phyloP scores from a whole-genome alignment of 2,329 filamentous ascomycete species.

The Venturia oleaginea region DNA sequence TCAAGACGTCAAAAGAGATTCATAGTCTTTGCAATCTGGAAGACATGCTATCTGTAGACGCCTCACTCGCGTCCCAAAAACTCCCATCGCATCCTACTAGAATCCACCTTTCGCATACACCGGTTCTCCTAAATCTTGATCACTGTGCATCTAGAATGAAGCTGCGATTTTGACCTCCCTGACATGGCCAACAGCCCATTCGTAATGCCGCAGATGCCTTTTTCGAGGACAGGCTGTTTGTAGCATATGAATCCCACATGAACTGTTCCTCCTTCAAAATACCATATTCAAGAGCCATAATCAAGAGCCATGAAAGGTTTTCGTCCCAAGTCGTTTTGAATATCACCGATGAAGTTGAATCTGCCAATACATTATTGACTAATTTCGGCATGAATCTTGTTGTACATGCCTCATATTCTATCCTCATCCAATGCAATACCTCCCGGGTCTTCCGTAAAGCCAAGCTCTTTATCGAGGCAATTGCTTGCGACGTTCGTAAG shows the following conservation, averaged over 20 bases:
- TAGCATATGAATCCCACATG: constrained; percentile 4
- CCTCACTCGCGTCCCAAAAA: no score
- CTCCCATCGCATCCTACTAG: constrained; percentile 2
- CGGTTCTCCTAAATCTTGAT: background rate
- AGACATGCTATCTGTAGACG: constrained; percentile 25
- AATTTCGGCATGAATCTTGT: constrained; percentile 22
- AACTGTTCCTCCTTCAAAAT: constrained; percentile 3
- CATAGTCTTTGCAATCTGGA: constrained; percentile 17
- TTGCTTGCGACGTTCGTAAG: constrained; percentile 19
- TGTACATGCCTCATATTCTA: constrained; percentile 23
- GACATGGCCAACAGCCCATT: background rate
- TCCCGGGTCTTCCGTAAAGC: constrained; percentile 26
- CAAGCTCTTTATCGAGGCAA: constrained; percentile 23
- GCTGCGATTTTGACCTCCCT: no score
- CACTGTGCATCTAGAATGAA: background rate
- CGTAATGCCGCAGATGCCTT: background rate
- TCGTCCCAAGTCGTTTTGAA: background rate
- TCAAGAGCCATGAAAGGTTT: constrained; percentile 6
- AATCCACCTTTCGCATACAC: no score
- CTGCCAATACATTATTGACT: constrained; percentile 20
- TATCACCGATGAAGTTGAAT: constrained; percentile 19
- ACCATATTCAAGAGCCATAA: no score
- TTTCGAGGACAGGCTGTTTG: background rate
- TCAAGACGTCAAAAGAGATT: constrained; percentile 24
- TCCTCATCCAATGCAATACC: constrained; percentile 28